phyloP scores from a whole-genome alignment of 805 yeast genomes.

The Starmerella bacillaris region DNA sequence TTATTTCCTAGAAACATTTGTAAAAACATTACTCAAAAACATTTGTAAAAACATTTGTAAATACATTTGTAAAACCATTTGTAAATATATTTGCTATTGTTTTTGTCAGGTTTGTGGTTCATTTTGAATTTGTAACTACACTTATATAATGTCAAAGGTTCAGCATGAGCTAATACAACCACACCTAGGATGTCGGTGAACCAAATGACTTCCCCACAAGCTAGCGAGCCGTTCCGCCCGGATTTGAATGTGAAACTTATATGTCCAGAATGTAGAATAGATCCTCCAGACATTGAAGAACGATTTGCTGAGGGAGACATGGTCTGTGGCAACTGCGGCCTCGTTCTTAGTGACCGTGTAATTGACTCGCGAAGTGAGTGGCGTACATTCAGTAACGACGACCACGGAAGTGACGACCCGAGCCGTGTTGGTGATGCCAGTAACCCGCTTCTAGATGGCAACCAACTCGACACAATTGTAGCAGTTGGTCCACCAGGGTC shows the following conservation, averaged over 20 bases:
- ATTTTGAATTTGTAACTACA: no score
- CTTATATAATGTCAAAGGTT: no score
- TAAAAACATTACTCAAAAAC: background rate
- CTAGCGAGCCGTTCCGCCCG: constrained; percentile 16
- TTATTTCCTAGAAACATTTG: no score
- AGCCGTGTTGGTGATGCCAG: constrained; percentile 98
- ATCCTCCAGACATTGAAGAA: constrained; percentile 89
- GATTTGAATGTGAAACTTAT: constrained; percentile 71
- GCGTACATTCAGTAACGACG: constrained; percentile 97
- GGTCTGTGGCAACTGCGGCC: constrained; percentile 94
- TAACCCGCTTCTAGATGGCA: constrained; percentile 78
- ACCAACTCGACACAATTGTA: constrained; percentile 80
- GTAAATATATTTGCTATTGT: no score
- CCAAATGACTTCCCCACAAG: no score
- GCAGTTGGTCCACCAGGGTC: constrained; percentile 73
- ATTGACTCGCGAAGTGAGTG: constrained; percentile 95
- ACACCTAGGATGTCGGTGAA: no score
- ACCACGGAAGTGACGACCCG: constrained; percentile 95
- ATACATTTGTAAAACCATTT: background rate
- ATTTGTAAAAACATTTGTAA: background rate
- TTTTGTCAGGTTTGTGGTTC: no score
- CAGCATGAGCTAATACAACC: no score
- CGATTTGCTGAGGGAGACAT: constrained; percentile 94
- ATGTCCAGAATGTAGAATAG: constrained; percentile 91
- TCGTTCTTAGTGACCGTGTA: constrained; percentile 76